Base-by-base conservation (phyloP, 2,329 filamentous ascomycete genomes). In the Calcarisporium arbuscula region DNA sequence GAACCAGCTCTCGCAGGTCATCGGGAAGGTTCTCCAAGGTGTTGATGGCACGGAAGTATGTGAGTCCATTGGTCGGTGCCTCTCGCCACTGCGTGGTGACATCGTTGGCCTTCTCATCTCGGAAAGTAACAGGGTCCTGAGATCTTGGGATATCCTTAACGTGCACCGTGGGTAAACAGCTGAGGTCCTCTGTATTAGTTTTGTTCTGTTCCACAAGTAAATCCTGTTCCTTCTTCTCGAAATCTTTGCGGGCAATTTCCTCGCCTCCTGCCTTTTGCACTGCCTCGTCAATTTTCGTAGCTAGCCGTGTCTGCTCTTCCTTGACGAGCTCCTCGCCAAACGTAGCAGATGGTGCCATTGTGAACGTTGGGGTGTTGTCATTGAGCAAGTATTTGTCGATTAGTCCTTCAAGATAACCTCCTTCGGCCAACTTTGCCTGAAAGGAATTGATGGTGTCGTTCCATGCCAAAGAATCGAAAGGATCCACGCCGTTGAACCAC, bases 401-500 rank as follows among this genome's bases (percentile, higher is more conserved):
- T 34, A 98, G 63, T 2, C 77, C 69, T 54, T 96, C 89, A 4
- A 98, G 68, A 51, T 96, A 96, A 21, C 77, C 75, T 3, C 80
- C 84, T 53, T 85, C 68, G 1, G 79, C 78, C 46, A 90, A 81
- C 49, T 80, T 77, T 2, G 72, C 63, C 61, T 95, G 83, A 62
- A 98, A 98, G 6, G 80, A 79, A 18, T 80, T 68, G 4, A 96
- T 80, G 1, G 86, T 87, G 28, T 92, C 83, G 49, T 95, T 92
- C 87, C 89, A 96, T 3, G 87, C 83, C 22, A 98, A 67, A 10
- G 86, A 81, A 45, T 94, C 81, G 60, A 96, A 94, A 0, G 92
- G 90, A 55, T 96, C 86, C 4, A 88, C 80, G 5, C 90, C 92
- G 38, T 92, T 94, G 61, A 98, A 96, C 92, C 92, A 98, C 39